Conservation (phyloP, 2,329 filamentous ascomycete genomes). For the Aspergillus jensenii region DNA sequence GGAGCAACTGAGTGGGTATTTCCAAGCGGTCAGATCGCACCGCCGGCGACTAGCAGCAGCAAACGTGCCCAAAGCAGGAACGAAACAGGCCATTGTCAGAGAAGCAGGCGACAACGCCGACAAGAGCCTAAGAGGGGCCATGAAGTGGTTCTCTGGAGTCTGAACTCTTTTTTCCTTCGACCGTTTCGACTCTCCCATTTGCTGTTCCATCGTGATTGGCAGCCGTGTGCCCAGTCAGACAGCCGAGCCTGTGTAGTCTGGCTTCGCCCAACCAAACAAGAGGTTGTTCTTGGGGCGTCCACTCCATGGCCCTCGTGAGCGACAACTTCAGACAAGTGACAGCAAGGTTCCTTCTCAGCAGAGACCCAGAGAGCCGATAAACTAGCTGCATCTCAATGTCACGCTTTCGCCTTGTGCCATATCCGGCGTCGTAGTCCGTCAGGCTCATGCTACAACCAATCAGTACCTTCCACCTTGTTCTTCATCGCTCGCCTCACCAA, state of each 20-base stretch:
- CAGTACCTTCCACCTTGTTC: constrained; percentile 15
- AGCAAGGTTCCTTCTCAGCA: neutral
- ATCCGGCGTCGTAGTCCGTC: constrained; percentile 10
- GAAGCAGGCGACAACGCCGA: neutral
- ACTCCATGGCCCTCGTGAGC: neutral
- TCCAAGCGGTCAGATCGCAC: constrained; percentile 24
- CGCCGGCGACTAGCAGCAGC: constrained; percentile 25
- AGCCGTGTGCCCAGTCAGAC: constrained; percentile 3
- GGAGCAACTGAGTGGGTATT: constrained; percentile 13
- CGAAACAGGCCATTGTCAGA: constrained; percentile 13
- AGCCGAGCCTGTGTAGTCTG: neutral
- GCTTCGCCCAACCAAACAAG: neutral
- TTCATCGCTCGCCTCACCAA: constrained; percentile 19
- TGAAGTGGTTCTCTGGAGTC: constrained; percentile 11
- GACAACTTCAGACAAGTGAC: neutral
- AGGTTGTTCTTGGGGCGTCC: neutral
- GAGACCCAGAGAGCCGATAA: neutral
- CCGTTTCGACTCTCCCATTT: constrained; percentile 9
- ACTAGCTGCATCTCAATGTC: constrained; percentile 9
- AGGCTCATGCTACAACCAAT: constrained; percentile 19
- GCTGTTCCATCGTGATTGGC: constrained; percentile 19
- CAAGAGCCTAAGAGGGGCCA: constrained; percentile 6
- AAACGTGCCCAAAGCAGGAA: constrained; percentile 29
- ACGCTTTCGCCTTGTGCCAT: constrained; percentile 8
- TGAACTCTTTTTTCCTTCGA: constrained; percentile 4